Evolutionary conservation across 805 yeast species (phyloP).

Genomic region (Lipomyces sp.): DNA sequence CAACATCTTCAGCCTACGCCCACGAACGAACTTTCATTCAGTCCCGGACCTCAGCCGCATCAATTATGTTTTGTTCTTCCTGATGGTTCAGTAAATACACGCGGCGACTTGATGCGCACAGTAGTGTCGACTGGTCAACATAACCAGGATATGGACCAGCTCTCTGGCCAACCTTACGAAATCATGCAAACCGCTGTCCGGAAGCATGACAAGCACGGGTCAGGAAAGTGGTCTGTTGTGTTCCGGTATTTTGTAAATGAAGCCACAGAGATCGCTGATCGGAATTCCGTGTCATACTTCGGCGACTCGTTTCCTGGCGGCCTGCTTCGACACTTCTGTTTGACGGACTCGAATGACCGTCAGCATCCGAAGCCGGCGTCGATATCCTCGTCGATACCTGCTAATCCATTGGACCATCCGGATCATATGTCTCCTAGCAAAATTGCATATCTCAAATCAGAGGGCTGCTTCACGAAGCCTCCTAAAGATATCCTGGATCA

Average conservation of each 20-base stretch:
- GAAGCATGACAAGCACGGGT: not conserved
- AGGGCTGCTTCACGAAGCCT: conserved; percentile 16
- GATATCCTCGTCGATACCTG: conserved; percentile 1
- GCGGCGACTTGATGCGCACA: no score
- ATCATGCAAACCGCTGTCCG: not conserved
- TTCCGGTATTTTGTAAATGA: conserved; percentile 6
- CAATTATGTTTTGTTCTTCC: no score
- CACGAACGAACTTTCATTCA: no score
- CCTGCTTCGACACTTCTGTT: conserved; percentile 5
- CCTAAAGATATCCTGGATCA: conserved; percentile 3
- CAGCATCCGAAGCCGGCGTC: not conserved
- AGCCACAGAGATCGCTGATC: not conserved
- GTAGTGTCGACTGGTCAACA: no score
- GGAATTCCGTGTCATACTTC: conserved; percentile 5
- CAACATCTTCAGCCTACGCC: no score
- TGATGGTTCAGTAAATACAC: no score
- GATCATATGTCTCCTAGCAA: conserved; percentile 10
- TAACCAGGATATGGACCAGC: no score
- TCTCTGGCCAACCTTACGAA: not conserved
- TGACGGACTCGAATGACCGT: not conserved
- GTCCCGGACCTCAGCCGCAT: no score
- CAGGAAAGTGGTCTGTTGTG: conserved; percentile 7
- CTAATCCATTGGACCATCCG: conserved; percentile 1
- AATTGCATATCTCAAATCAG: conserved; percentile 6
- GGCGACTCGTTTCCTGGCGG: conserved; percentile 17